These are phyloP conservation scores for Coniochaeta sp. DNA, from an alignment of 2,329 filamentous ascomycete genomes.

Conservation along the genomic window DNA sequence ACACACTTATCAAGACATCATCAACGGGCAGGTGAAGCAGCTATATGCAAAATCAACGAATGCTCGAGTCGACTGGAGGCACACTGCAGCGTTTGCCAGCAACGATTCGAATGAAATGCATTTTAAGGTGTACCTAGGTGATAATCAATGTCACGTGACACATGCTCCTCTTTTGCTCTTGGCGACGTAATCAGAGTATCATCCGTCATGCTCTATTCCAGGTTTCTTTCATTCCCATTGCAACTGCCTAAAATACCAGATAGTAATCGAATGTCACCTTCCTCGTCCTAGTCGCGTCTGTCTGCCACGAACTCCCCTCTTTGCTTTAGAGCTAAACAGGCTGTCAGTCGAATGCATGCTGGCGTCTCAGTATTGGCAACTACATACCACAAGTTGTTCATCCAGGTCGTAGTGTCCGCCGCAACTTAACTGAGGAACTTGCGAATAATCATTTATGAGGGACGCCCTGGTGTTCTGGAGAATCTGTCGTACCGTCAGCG, in stretches of 20 bases:
- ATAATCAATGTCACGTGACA: too few species aligned
- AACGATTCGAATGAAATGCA: background rate
- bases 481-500: background rate
- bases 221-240: too few species aligned
- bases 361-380: background rate
- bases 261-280: background rate
- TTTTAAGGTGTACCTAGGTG: background rate
- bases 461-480: background rate
- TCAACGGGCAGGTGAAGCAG: background rate
- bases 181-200: too few species aligned
- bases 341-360: background rate
- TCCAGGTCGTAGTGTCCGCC: background rate
- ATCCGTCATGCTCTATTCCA: too few species aligned
- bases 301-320: background rate
- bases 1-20: background rate
- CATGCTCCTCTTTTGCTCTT: too few species aligned
- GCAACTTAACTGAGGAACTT: background rate
- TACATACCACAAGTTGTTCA: background rate
- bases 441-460: background rate
- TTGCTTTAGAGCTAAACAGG: background rate
- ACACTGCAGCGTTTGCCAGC: background rate
- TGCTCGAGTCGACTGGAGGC: background rate
- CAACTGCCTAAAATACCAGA: background rate
- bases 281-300: background rate
- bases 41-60: background rate